These are phyloP conservation scores for Nannochloris sp. DNA, from an alignment of 139 green algal genomes.

Conservation along the genomic window DNA sequence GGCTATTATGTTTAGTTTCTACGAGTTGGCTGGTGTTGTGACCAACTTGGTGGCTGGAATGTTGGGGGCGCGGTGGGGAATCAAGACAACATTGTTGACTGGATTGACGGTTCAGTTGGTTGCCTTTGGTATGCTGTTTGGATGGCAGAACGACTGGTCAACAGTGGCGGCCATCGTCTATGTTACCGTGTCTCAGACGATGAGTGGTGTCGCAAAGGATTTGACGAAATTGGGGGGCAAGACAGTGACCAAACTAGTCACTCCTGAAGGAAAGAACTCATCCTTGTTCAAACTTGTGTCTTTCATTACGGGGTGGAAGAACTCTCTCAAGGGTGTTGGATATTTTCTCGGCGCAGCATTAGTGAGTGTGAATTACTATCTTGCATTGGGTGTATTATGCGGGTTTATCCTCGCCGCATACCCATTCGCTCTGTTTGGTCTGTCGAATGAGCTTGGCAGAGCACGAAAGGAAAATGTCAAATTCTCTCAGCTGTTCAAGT, in stretches of 20 bases:
- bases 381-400: constrained; percentile 51
- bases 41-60: constrained; percentile 72
- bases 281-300: constrained; percentile 75
- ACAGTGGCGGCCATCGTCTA: constrained; percentile 51
- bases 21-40: constrained; percentile 68
- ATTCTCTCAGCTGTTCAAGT: constrained; percentile 44
- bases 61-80: constrained; percentile 63
- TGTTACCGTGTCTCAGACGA: constrained; percentile 55
- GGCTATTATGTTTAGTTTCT: constrained; percentile 72
- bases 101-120: constrained; percentile 54
- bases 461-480: constrained; percentile 58
- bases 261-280: constrained; percentile 60
- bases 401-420: constrained; percentile 54
- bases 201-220: constrained; percentile 79
- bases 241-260: constrained; percentile 77
- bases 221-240: constrained; percentile 83
- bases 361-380: constrained; percentile 60
- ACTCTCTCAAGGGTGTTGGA: constrained; percentile 67
- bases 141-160: constrained; percentile 43
- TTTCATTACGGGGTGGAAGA: constrained; percentile 78
- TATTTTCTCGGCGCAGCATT: constrained; percentile 76
- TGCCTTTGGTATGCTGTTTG: constrained; percentile 62
- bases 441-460: constrained; percentile 51
- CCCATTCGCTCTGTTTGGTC: constrained; percentile 55
- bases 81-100: constrained; percentile 66